These are phyloP conservation scores for Schizosaccharomyces japonicus DNA, from an alignment of 805 yeast species.

Conservation along the genomic window DNA sequence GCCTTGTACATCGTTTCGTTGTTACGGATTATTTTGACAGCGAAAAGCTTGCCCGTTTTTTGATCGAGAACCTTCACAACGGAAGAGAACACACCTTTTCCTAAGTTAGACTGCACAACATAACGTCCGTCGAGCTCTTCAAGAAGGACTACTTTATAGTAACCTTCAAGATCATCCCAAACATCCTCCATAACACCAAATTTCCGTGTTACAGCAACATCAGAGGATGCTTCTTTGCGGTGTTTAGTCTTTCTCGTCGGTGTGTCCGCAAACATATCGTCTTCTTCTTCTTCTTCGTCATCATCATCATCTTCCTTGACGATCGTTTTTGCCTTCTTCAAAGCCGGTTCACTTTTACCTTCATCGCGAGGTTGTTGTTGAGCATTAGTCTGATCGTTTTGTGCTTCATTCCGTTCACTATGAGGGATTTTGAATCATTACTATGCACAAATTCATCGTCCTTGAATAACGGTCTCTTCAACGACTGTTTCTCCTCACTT, in stretches of 20 bases:
- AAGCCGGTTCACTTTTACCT: too few species aligned
- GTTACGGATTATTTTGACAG: conserved; percentile 41
- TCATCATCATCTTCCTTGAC: conserved; percentile 10
- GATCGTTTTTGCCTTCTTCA: background rate
- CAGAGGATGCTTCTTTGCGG: conserved; percentile 3
- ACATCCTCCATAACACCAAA: conserved; percentile 9
- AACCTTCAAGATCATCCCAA: conserved; percentile 18
- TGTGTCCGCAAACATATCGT: conserved; percentile 9
- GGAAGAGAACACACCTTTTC: conserved; percentile 18
- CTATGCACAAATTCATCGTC: too few species aligned
- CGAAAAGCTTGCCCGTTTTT: conserved; percentile 17
- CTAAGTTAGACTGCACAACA: conserved; percentile 13
- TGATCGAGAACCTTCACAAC: conserved; percentile 15
- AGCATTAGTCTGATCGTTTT: too few species aligned
- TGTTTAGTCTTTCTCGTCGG: conserved; percentile 6
- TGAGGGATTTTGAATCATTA: too few species aligned
- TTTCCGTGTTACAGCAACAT: conserved; percentile 6
- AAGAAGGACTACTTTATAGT: conserved; percentile 16
- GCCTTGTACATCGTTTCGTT: conserved; percentile 39
- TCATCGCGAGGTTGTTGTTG: too few species aligned
- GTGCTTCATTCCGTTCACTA: too few species aligned
- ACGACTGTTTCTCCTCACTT: too few species aligned
- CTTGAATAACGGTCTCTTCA: too few species aligned
- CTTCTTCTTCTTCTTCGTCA: conserved; percentile 14
- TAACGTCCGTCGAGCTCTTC: conserved; percentile 16